Conservation (phyloP, 352 stramenopile species). For the Elongisporangium prolatum region DNA sequence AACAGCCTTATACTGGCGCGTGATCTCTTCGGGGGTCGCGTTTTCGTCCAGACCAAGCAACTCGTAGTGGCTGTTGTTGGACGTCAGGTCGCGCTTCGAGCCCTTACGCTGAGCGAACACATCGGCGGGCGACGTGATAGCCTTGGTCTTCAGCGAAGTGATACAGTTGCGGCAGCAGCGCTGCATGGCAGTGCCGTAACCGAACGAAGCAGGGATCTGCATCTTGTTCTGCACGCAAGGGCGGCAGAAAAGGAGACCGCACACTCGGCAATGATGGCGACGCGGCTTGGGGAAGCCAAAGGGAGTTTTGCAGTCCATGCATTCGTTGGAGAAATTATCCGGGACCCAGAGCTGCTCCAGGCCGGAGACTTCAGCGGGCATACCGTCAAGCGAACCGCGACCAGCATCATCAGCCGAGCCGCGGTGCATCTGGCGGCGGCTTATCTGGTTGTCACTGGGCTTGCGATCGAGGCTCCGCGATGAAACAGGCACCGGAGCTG, state of each 20-base stretch:
- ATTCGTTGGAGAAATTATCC: slow-evolving; percentile 84
- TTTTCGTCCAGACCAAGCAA: slow-evolving; percentile 66
- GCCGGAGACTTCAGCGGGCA: slow-evolving; percentile 53
- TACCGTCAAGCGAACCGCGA: slow-evolving; percentile 47
- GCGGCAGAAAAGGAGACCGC: slow-evolving; percentile 77
- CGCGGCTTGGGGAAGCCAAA: slow-evolving; percentile 81
- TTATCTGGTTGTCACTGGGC: slow-evolving; percentile 7
- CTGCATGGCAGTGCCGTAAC: slow-evolving; percentile 70
- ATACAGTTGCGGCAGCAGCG: slow-evolving; percentile 81
- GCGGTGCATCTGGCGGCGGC: slow-evolving; percentile 1
- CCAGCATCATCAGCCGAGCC: slow-evolving; percentile 14
- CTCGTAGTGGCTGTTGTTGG: slow-evolving; percentile 58
- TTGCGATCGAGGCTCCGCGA: slow-evolving; percentile 2
- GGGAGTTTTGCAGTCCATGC: slow-evolving; percentile 82
- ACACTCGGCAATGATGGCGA: slow-evolving; percentile 84
- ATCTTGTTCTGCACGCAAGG: slow-evolving; percentile 84
- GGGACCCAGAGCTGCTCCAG: slow-evolving; percentile 86
- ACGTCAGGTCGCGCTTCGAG: slow-evolving; percentile 37
- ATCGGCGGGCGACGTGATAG: slow-evolving; percentile 80
- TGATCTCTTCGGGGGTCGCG: slow-evolving; percentile 66
- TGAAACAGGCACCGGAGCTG: slow-evolving; percentile 11
- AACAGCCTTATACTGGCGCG: slow-evolving; percentile 72
- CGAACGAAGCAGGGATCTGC: slow-evolving; percentile 70
- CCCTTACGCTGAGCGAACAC: slow-evolving; percentile 81
- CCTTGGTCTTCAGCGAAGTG: slow-evolving; percentile 80